Evolutionary conservation across 768 basidiomycete species (phyloP), one percentile per base, ranked within the genome.

Genomic region (Gelatoporia subvermispora): DNA sequence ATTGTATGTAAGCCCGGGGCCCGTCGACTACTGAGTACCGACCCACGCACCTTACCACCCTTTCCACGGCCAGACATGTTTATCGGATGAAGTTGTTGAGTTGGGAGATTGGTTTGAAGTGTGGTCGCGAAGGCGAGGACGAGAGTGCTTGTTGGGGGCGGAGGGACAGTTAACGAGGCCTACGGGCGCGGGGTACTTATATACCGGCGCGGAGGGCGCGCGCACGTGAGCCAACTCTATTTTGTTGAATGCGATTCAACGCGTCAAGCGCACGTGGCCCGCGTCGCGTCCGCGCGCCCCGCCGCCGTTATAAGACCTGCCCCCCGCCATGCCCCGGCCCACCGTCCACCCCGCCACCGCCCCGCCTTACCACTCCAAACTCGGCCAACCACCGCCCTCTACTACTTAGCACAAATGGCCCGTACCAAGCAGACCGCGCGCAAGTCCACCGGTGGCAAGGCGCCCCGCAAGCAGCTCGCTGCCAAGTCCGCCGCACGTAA

Each of bases 31-130:
- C 5, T n/a, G 16, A 18, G 22, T 37, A 10, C 8, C n/a, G 36
- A 24, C 17, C 13, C 43, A 57, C 68, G 28, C 38, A 82, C 81
- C 76, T 86, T 86, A 62, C 84, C 83, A 72, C 83, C 83, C 71
- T 85, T 85, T 64, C 84, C 84, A 62, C 84, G 84, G 70, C 84
- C 84, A 73, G 83, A 84, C 84, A 86, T 86, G 60, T 58, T 72
- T 63, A 45, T 57, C 45, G 34, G 52, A 45, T 41, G 40, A 20
- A n/a, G 40, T 44, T 42, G 49, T 34, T 40, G 35, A 45, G 42
- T 41, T 36, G 24, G n/a, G 38, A 28, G 45, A 21, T 42, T 42
- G 28, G 45, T 45, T 52, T 43, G 51, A 25, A 45, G 44, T 55
- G 41, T 45, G 28, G 25, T 37, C 8, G 43, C 16, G 35, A 39